Base-by-base conservation (phyloP, 1,139 yeast genomes). In the Geotrichum cucujoidarum region DNA sequence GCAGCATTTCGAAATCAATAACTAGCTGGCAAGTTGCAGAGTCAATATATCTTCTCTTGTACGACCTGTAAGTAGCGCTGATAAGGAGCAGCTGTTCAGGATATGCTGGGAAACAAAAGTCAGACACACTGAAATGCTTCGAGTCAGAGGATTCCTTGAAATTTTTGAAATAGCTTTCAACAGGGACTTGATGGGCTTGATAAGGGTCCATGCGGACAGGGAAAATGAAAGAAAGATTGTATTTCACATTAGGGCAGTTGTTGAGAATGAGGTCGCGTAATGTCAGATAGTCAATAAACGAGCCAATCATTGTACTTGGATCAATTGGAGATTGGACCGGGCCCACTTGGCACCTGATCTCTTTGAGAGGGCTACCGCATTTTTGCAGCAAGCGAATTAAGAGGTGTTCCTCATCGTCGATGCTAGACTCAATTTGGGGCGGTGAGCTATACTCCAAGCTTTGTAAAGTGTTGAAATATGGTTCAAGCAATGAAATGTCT, bases 51-150 rank as follows among this genome's bases (percentile, higher is more conserved):
- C 40, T 3, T 11, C 40, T 22, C 21, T 25, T 14, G 21, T n/a
- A 37, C 14, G 40, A 37, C 22, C 25, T 25, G 32, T 37, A 37
- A 17, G 32, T 25, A 24, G 24, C 40, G 11, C 40, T 32, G n/a
- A 37, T 14, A 5, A 37, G 22, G 4, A 37, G 22, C n/a, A 24
- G 25, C 13, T 20, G 24, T 14, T 25, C 25, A 8, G 40, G n/a
- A n/a, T 27, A 13, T 6, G 32, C 31, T 5, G 14, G 31, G 20
- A 7, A 37, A 24, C 31, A 37, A 25, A 37, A 37, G 11, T 37
- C 40, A 17, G 31, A 11, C 13, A 37, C 14, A 8, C 20, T 16
- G 25, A 37, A 37, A 11, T 24, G 24, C 24, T 37, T 25, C 8
- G 32, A 24, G n/a, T 37, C 40, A 8, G 11, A 31, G 7, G 32